phyloP scores from a whole-genome alignment of 176 grass and related monocot species.

The Alopecurus myosuroides region DNA sequence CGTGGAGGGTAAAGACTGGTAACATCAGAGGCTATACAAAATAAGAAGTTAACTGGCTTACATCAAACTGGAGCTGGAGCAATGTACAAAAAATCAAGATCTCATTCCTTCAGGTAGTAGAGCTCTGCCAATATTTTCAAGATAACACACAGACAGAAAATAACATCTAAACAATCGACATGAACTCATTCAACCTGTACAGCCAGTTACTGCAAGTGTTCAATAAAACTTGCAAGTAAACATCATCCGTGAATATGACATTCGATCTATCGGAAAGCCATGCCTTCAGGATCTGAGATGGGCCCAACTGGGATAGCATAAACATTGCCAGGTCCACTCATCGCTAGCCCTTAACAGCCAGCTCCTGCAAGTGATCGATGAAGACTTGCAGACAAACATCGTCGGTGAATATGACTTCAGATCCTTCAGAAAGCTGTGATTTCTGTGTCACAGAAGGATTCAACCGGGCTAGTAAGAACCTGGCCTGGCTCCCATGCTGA shows the following conservation, averaged over 20 bases:
- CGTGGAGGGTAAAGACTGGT: neutral
- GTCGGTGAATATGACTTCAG: constrained; percentile 87
- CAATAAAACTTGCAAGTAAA: constrained; percentile 88
- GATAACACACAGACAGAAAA: constrained; percentile 21
- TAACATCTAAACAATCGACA: constrained; percentile 32
- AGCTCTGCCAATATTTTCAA: constrained; percentile 39
- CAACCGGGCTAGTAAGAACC: constrained; percentile 83
- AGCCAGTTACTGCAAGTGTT: constrained; percentile 81
- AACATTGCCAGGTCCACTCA: constrained; percentile 46
- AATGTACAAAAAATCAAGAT: constrained; percentile 39
- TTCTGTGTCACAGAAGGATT: constrained; percentile 99
- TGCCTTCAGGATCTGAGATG: constrained; percentile 63
- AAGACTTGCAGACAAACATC: constrained; percentile 97
- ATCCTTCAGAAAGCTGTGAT: constrained; percentile 78
- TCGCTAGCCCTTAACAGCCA: constrained; percentile 81
- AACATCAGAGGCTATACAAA: constrained; percentile 41
- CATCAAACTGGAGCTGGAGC: constrained; percentile 45
- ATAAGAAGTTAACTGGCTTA: constrained; percentile 32
- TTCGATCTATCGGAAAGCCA: constrained; percentile 43
- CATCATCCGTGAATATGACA: constrained; percentile 56
- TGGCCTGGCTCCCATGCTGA: constrained; percentile 92
- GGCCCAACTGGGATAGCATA: constrained; percentile 60
- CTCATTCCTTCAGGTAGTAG: constrained; percentile 38
- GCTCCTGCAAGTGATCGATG: constrained; percentile 97
- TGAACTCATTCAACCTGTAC: constrained; percentile 40